Conservation (phyloP, 371 early-diverging fungal genomes). For the Syncephalastrum contaminatum region DNA sequence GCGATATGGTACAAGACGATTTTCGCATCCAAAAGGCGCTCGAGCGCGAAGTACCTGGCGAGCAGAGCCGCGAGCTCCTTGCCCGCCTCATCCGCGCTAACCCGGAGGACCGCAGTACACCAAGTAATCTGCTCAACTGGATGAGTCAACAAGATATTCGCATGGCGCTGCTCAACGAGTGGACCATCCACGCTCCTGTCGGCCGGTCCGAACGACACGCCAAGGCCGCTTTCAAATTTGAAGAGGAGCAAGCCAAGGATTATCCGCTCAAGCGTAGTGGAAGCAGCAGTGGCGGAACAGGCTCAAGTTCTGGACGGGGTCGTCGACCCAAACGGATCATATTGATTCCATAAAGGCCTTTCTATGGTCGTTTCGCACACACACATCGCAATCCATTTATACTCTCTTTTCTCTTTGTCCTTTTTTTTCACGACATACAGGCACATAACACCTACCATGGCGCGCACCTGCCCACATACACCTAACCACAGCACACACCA, state of each 20-base stretch:
- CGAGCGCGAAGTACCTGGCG: slow-evolving; percentile 49
- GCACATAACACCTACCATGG: too few relatives aligned
- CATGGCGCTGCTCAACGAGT: slow-evolving; percentile 36
- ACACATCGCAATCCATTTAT: too few relatives aligned
- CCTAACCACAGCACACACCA: too few relatives aligned
- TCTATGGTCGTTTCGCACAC: too few relatives aligned
- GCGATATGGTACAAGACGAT: slow-evolving; percentile 55
- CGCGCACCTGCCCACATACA: too few relatives aligned
- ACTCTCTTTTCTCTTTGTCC: too few relatives aligned
- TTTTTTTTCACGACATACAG: too few relatives aligned
- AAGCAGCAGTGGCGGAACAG: not conserved
- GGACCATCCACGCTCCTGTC: slow-evolving; percentile 35
- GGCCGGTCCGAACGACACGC: slow-evolving; percentile 35
- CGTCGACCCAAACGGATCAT: slow-evolving; percentile 1
- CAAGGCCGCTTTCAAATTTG: slow-evolving; percentile 13
- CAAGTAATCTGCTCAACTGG: slow-evolving; percentile 45
- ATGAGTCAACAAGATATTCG: slow-evolving; percentile 19
- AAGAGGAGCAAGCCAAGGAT: slow-evolving; percentile 13
- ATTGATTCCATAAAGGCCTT: slow-evolving; percentile 1
- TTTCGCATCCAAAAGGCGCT: slow-evolving; percentile 47
- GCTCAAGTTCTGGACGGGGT: not conserved
- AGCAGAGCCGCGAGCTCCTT: slow-evolving; percentile 43
- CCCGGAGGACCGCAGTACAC: slow-evolving; percentile 46
- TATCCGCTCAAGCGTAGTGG: not conserved
- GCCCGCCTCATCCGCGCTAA: slow-evolving; percentile 42